phyloP scores from a whole-genome alignment of 2,329 filamentous ascomycete species.

The Mollisiaceae sp. region DNA sequence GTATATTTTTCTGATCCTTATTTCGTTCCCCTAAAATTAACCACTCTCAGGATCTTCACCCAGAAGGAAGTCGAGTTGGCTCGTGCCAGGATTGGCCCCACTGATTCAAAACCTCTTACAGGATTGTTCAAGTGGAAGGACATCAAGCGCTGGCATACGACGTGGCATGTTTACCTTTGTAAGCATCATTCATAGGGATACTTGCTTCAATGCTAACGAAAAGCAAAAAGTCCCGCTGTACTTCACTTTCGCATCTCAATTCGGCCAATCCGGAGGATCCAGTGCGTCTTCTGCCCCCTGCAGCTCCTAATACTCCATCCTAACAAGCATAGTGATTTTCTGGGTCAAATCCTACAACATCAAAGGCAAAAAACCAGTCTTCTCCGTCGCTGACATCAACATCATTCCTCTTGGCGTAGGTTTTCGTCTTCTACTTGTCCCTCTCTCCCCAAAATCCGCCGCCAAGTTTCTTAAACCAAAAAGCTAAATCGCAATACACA shows the following conservation, averaged over 20 bases:
- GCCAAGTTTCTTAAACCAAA: not conserved
- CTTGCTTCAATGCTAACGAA: slow-evolving; percentile 9
- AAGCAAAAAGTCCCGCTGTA: slow-evolving; percentile 15
- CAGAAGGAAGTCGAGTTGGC: slow-evolving; percentile 19
- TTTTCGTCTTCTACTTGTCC: slow-evolving; percentile 13
- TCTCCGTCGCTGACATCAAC: slow-evolving; percentile 20
- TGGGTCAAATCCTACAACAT: slow-evolving; percentile 21
- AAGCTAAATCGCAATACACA: not conserved
- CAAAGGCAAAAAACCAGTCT: slow-evolving; percentile 17
- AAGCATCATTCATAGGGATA: not conserved
- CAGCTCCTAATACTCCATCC: not conserved
- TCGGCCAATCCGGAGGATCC: slow-evolving; percentile 22
- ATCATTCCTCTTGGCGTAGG: slow-evolving; percentile 21
- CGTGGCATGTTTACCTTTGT: slow-evolving; percentile 22
- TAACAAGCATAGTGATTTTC: slow-evolving; percentile 19
- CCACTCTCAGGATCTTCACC: slow-evolving; percentile 16
- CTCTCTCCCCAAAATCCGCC: not conserved
- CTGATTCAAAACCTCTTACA: slow-evolving; percentile 18
- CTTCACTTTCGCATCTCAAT: slow-evolving; percentile 17
- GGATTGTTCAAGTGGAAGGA: slow-evolving; percentile 23
- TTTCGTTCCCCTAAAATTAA: slow-evolving; percentile 6
- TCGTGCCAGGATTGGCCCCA: slow-evolving; percentile 20
- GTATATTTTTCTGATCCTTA: slow-evolving; percentile 10
- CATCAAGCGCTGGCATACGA: slow-evolving; percentile 22
- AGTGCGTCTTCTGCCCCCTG: slow-evolving; percentile 4